Conservation (phyloP, 345 rosid genomes). For the Salix caprea region DNA sequence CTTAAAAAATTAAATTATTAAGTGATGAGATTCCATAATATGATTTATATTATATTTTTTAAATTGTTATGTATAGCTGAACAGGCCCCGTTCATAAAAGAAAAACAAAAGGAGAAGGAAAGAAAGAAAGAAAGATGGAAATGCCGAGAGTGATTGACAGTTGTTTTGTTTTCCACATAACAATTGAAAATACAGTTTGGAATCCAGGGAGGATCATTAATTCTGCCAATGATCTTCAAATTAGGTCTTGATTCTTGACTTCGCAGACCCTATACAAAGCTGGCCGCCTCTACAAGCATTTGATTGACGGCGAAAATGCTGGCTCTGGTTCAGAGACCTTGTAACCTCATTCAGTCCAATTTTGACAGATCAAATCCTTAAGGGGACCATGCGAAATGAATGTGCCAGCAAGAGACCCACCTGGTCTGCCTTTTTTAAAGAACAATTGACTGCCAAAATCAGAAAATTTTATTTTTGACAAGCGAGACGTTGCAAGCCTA, state of each 20-base stretch:
- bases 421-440: background rate
- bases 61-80: no score
- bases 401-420: background rate
- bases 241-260: background rate
- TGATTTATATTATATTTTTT: no score
- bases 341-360: background rate
- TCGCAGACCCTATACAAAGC: background rate
- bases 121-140: background rate
- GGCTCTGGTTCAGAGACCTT: background rate
- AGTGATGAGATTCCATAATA: no score
- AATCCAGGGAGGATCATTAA: background rate
- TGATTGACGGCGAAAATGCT: constrained; percentile 10
- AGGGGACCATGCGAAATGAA: background rate
- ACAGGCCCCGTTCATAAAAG: background rate
- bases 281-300: constrained; percentile 7
- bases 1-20: no score
- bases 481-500: background rate
- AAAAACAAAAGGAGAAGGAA: no score
- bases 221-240: background rate
- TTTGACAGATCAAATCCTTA: background rate
- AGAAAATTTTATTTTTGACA: background rate
- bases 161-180: background rate
- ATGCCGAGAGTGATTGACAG: background rate
- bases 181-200: background rate
- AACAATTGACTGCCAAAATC: background rate